phyloP scores from a whole-genome alignment of 1,139 yeast genomes.

The Scheffersomyces insectosa region DNA sequence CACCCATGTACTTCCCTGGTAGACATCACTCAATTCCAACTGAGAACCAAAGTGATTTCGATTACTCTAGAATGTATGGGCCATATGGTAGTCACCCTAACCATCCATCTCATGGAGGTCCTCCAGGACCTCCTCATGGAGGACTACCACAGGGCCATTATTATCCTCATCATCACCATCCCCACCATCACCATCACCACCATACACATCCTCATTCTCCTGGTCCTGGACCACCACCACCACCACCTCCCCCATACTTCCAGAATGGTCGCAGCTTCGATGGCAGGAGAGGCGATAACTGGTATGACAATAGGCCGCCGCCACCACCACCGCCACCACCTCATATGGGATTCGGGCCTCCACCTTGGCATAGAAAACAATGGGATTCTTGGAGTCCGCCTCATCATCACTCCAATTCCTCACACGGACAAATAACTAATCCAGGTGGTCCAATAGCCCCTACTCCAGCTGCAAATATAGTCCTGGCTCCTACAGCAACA shows the following conservation, averaged over 20 bases:
- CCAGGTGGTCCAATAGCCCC: neutral
- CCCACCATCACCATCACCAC: conserved; percentile 9
- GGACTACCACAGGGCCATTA: conserved; percentile 11
- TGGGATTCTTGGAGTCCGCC: conserved; percentile 1
- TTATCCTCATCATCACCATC: conserved; percentile 3
- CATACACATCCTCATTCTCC: conserved; percentile 1
- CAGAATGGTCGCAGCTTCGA: conserved; percentile 1
- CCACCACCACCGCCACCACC: conserved; percentile 4
- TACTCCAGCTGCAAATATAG: conserved; percentile 1
- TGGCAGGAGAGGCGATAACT: neutral
- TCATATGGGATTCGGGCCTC: conserved; percentile 2
- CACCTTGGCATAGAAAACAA: conserved; percentile 3
- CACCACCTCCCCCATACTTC: conserved; percentile 2
- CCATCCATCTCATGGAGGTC: conserved; percentile 3
- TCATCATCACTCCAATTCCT: conserved; percentile 4
- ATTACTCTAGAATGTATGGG: conserved; percentile 5
- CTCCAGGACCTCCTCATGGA: conserved; percentile 7
- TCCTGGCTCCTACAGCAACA: conserved; percentile 1
- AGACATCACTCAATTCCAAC: neutral
- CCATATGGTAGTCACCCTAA: conserved; percentile 1
- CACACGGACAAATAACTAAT: neutral
- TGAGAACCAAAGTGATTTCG: conserved; percentile 1
- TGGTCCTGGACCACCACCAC: conserved; percentile 7
- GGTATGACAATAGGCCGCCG: conserved; percentile 1
- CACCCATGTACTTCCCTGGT: neutral